phyloP scores from a whole-genome alignment of 2,329 filamentous ascomycete species.

The Botrytis hyacinthi region DNA sequence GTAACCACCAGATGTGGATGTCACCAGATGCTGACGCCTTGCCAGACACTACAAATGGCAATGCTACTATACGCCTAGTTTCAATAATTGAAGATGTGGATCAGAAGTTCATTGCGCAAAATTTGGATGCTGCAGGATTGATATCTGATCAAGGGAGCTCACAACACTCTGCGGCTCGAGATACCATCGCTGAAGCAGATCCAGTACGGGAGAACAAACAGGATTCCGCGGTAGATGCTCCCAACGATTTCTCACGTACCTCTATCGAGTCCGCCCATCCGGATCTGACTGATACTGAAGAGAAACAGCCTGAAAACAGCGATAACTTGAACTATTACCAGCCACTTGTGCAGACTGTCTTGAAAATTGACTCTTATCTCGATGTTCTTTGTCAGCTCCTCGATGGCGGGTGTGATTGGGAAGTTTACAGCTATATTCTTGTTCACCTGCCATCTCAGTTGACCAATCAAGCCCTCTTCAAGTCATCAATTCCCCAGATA shows the following conservation, averaged over 20 bases:
- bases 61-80: slow-evolving; percentile 36
- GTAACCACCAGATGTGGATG: slow-evolving; percentile 56
- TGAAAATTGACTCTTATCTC: slow-evolving; percentile 57
- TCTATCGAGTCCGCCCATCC: background rate
- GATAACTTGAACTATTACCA: background rate
- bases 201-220: background rate
- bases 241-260: background rate
- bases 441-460: slow-evolving; percentile 85
- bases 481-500: slow-evolving; percentile 69
- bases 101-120: slow-evolving; percentile 8
- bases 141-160: background rate
- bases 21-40: slow-evolving; percentile 56
- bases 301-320: background rate
- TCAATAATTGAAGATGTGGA: slow-evolving; percentile 27
- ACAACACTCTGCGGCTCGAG: background rate
- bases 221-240: background rate
- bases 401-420: slow-evolving; percentile 77
- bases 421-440: slow-evolving; percentile 86
- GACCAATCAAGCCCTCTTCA: slow-evolving; percentile 84
- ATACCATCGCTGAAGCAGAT: background rate
- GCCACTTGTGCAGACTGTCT: slow-evolving; percentile 16
- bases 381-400: slow-evolving; percentile 73
- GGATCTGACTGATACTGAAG: background rate
- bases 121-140: background rate
- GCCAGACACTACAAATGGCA: slow-evolving; percentile 44